phyloP scores from a whole-genome alignment of 768 basidiomycete genomes.

The Podaxis sp. region DNA sequence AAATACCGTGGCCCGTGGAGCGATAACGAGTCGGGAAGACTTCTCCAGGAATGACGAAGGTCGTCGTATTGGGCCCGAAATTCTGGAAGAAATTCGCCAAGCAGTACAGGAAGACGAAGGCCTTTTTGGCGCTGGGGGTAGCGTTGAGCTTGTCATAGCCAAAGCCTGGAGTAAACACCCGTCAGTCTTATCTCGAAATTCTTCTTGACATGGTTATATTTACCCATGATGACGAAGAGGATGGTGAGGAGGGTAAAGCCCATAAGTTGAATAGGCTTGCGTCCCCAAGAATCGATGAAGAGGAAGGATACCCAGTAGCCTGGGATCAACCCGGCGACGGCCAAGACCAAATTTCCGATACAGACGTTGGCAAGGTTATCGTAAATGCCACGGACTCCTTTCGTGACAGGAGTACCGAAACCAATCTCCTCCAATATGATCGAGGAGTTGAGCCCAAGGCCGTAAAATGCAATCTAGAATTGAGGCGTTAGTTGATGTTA shows the following conservation, averaged over 20 bases:
- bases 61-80: constrained; percentile 80
- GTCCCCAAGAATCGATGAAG: constrained; percentile 75
- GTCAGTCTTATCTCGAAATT: background rate
- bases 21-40: constrained; percentile 87
- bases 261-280: constrained; percentile 80
- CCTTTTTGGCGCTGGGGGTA: constrained; percentile 40
- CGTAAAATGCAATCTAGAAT: constrained; percentile 35
- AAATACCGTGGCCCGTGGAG: constrained; percentile 82
- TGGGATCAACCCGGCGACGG: constrained; percentile 78
- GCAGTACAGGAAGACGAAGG: constrained; percentile 82
- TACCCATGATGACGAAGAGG: constrained; percentile 70
- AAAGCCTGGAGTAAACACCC: constrained; percentile 46
- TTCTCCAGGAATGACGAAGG: constrained; percentile 81
- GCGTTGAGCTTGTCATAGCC: constrained; percentile 57
- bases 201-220: constrained; percentile 17
- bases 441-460: constrained; percentile 80
- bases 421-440: constrained; percentile 75
- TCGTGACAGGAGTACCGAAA: constrained; percentile 49
- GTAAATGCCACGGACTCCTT: constrained; percentile 44
- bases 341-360: constrained; percentile 75
- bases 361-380: constrained; percentile 60
- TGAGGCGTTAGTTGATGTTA: background rate
- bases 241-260: constrained; percentile 69
- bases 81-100: constrained; percentile 91
- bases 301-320: constrained; percentile 71